phyloP scores from a whole-genome alignment of 768 basidiomycete genomes.

The Cystofilobasidium macerans region DNA sequence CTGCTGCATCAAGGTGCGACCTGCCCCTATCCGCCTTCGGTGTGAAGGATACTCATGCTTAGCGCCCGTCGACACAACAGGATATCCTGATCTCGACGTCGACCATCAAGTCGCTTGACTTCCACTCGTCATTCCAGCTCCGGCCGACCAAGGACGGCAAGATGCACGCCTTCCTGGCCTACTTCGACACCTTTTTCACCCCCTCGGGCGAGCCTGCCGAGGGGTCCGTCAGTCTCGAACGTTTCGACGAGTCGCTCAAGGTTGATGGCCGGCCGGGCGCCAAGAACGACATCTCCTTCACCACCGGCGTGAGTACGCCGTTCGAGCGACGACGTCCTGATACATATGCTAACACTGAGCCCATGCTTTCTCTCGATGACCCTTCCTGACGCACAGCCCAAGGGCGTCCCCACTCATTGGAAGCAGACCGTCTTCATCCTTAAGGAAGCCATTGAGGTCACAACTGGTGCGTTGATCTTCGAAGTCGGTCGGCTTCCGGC shows the following conservation, averaged over 20 bases:
- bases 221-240: constrained; percentile 45
- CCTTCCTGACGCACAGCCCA: constrained; percentile 40
- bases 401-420: constrained; percentile 85
- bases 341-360: not conserved
- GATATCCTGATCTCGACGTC: constrained; percentile 62
- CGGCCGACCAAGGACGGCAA: constrained; percentile 49
- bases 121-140: constrained; percentile 66
- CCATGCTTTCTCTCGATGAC: not conserved
- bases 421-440: constrained; percentile 87
- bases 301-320: constrained; percentile 50
- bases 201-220: constrained; percentile 46
- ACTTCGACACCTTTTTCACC: constrained; percentile 92
- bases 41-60: too few species aligned
- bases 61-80: too few species aligned
- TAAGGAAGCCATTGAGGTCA: constrained; percentile 60
- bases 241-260: constrained; percentile 32
- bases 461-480: constrained; percentile 53
- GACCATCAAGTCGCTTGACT: constrained; percentile 62
- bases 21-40: too few species aligned
- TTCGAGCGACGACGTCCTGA: too few species aligned
- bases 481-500: too few species aligned
- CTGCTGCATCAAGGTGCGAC: constrained; percentile 55
- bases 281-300: constrained; percentile 47
- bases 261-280: constrained; percentile 14
- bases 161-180: constrained; percentile 69